Conservation (phyloP, 2,329 filamentous ascomycete species). For the Verticillium nonalfalfae region DNA sequence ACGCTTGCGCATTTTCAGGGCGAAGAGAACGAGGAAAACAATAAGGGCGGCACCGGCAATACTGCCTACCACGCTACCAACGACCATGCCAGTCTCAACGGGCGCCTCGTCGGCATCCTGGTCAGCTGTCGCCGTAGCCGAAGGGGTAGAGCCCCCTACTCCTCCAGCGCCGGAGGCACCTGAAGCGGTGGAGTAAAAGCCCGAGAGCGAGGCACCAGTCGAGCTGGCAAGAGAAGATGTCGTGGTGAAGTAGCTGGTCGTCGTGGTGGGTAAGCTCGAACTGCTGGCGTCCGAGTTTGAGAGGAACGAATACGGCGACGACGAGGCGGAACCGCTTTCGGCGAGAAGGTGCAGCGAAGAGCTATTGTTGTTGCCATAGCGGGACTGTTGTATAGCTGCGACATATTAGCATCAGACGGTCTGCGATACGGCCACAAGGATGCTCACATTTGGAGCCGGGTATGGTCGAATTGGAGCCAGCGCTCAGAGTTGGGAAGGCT, state of each 20-base stretch:
- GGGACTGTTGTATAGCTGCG: neutral
- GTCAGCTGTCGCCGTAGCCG: slow-evolving; percentile 14
- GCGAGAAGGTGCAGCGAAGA: neutral
- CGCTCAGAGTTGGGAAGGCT: neutral
- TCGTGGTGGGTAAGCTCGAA: neutral
- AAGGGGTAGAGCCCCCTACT: slow-evolving; percentile 5
- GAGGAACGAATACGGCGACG: neutral
- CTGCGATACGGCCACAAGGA: neutral
- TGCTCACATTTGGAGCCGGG: neutral
- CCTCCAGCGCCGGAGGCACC: slow-evolving; percentile 1
- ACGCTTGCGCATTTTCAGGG: slow-evolving; percentile 51
- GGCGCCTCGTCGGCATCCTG: slow-evolving; percentile 1
- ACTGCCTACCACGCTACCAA: slow-evolving; percentile 51
- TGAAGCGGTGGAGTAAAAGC: neutral
- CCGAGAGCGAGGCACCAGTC: neutral
- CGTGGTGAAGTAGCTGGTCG: neutral
- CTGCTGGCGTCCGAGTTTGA: neutral
- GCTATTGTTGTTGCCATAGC: neutral
- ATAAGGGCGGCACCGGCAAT: slow-evolving; percentile 55
- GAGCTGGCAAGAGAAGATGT: neutral
- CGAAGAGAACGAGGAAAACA: slow-evolving; percentile 43
- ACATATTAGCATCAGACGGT: neutral
- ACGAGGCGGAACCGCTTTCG: neutral
- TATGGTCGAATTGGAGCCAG: neutral
- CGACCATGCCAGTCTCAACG: slow-evolving; percentile 24